phyloP scores from a whole-genome alignment of 257 asterid genomes.

The Ligustrum vulgare region DNA sequence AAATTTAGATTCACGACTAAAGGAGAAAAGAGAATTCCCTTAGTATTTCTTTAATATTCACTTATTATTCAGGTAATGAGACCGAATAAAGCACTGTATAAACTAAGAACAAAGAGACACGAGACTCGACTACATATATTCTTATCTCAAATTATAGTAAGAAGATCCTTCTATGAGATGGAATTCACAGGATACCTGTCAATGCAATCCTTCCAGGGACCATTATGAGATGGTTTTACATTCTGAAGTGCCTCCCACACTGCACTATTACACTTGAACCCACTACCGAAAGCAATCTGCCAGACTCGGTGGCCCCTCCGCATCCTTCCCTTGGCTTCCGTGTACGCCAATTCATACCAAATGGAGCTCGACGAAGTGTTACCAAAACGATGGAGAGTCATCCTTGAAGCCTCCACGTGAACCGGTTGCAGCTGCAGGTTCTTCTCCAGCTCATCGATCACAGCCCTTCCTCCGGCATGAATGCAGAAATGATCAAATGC shows the following conservation, averaged over 20 bases:
- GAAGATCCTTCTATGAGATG: conserved; percentile 35
- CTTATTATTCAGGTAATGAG: not conserved
- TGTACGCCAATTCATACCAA: conserved; percentile 80
- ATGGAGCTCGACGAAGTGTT: conserved; percentile 84
- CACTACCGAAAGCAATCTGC: conserved; percentile 88
- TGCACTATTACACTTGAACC: conserved; percentile 76
- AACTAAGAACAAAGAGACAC: conserved; percentile 18
- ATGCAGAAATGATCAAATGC: conserved; percentile 87
- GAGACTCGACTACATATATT: conserved; percentile 10
- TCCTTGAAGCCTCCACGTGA: conserved; percentile 79
- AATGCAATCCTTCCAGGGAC: conserved; percentile 81
- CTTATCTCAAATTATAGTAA: not conserved
- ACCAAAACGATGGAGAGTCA: conserved; percentile 82
- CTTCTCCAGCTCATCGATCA: conserved; percentile 83
- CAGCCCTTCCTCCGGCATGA: conserved; percentile 84
- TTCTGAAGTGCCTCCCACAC: conserved; percentile 74
- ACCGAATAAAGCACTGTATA: conserved; percentile 16
- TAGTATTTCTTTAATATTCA: conserved; percentile 6
- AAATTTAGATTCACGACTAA: conserved; percentile 1
- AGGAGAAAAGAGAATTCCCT: conserved; percentile 11
- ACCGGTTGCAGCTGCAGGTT: conserved; percentile 58
- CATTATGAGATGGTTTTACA: conserved; percentile 45
- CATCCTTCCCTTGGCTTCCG: conserved; percentile 74
- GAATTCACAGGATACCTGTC: conserved; percentile 60
- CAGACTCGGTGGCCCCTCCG: conserved; percentile 60